Base-by-base conservation (phyloP, 2,329 filamentous ascomycete species). In the Fusarium camptoceras region DNA sequence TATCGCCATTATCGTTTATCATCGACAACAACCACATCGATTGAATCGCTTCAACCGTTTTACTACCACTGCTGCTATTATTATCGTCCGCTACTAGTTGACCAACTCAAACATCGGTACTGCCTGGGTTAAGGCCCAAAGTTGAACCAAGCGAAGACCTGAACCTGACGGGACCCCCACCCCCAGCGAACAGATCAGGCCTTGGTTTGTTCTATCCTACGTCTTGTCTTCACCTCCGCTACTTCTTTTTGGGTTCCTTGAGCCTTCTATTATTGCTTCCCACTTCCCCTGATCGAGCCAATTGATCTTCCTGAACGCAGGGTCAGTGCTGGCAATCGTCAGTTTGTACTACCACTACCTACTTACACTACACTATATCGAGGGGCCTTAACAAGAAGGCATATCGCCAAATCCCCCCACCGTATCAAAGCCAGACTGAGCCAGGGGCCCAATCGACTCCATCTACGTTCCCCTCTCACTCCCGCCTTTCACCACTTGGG, bases 401-500 rank as follows among this genome's bases (percentile, higher is more conserved):
- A 51, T 27, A 51, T 51, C 18, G 24, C 34, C 49, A 51, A 57
- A 64, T 62, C 60, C 55, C 55, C 56, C 66, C 63, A 64, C 71
- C 62, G 61, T 53, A 63, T 61, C 60, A 64, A 60, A 49, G n/a
- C 47, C 22, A 28, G 41, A 51, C 24, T 31, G 24, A 34, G 55
- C 66, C 44, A 58, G 51, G 68, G 59, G 59, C 65, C 72, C 61
- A 61, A 65, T 64, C 64, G 68, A 70, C 63, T 60, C 64, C 64
- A 66, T 66, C 56, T 61, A 49, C 65, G 54, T 63, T 64, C 59
- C 59, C 64, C 64, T 63, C 59, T 64, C 53, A 53, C 64, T 64
- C 66, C 66, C 71, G 64, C 64, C 63, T 64, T 73, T 69, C 55
- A 48, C 71, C 71, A 73, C 71, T 73, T 76, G 72, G 73, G 73